Evolutionary conservation across 768 basidiomycete species (phyloP).

Genomic region (Lactarius sanguifluus): DNA sequence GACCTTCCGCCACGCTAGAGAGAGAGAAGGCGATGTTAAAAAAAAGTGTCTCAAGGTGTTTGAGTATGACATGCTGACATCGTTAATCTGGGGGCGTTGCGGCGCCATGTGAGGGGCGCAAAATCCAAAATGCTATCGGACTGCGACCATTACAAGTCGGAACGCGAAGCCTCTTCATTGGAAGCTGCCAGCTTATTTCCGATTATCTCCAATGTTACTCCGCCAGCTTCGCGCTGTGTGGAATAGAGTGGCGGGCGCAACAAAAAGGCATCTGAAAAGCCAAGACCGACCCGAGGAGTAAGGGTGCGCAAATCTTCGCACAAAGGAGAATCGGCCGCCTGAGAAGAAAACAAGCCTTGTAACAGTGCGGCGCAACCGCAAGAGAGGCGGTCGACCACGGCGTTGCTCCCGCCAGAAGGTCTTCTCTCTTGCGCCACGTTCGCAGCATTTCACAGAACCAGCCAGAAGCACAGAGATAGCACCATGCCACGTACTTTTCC

Average conservation of each 20-base stretch:
- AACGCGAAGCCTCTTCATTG: background rate
- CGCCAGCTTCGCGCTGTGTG: background rate
- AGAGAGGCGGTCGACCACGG: background rate
- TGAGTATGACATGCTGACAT: background rate
- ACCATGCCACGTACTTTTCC: background rate
- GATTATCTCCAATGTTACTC: conserved; percentile 1
- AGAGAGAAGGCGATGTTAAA: background rate
- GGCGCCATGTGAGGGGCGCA: background rate
- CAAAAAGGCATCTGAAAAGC: background rate
- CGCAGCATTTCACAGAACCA: background rate
- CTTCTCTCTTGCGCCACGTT: background rate
- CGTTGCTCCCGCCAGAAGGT: background rate
- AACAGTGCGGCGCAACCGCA: background rate
- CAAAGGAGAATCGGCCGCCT: background rate
- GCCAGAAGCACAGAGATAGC: background rate
- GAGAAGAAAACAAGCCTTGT: background rate
- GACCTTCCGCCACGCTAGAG: background rate
- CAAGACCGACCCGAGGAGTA: background rate
- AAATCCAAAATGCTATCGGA: background rate
- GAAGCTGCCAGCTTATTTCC: conserved; percentile 3
- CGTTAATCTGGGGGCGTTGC: background rate
- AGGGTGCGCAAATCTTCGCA: background rate
- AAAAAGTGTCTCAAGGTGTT: background rate
- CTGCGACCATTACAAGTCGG: background rate
- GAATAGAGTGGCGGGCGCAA: background rate